Evolutionary conservation across 129 eudicot species (phyloP).

Genomic region (Lactuca saligna): DNA sequence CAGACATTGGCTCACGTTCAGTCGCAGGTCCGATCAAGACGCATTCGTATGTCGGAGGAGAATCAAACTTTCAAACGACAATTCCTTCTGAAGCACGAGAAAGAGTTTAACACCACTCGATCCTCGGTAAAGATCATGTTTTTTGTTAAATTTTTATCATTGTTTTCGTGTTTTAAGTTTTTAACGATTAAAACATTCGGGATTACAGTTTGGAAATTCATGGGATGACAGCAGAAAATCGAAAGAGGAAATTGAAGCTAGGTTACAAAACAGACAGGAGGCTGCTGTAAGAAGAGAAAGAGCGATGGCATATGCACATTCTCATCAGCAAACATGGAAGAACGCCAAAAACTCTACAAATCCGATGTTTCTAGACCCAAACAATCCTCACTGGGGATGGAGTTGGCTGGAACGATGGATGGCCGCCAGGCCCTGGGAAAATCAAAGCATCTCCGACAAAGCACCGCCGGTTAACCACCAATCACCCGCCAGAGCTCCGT

Average conservation of each 20-base stretch:
- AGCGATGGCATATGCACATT: constrained; percentile 84
- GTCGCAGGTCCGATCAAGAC: constrained; percentile 59
- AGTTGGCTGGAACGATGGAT: constrained; percentile 99
- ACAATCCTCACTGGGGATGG: constrained; percentile 98
- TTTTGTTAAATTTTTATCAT: neutral
- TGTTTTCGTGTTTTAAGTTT: neutral
- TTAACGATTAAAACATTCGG: neutral
- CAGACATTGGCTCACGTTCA: constrained; percentile 76
- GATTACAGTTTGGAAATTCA: constrained; percentile 48
- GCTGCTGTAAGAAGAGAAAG: constrained; percentile 91
- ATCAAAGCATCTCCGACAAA: constrained; percentile 42
- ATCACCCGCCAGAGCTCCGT: constrained; percentile 47
- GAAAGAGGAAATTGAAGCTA: constrained; percentile 75
- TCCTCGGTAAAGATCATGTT: constrained; percentile 39
- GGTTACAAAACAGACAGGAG: constrained; percentile 60
- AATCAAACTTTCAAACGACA: constrained; percentile 57
- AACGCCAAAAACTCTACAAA: constrained; percentile 53
- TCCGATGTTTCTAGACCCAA: constrained; percentile 82
- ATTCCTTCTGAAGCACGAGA: constrained; percentile 55
- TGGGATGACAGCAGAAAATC: constrained; percentile 83
- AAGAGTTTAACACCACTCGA: constrained; percentile 43
- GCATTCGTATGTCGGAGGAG: constrained; percentile 67
- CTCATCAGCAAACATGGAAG: constrained; percentile 87
- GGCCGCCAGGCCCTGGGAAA: constrained; percentile 93
- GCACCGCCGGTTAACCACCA: constrained; percentile 49